Conservation (phyloP, 495 filamentous ascomycete species). For the Penicillium tannophilum region DNA sequence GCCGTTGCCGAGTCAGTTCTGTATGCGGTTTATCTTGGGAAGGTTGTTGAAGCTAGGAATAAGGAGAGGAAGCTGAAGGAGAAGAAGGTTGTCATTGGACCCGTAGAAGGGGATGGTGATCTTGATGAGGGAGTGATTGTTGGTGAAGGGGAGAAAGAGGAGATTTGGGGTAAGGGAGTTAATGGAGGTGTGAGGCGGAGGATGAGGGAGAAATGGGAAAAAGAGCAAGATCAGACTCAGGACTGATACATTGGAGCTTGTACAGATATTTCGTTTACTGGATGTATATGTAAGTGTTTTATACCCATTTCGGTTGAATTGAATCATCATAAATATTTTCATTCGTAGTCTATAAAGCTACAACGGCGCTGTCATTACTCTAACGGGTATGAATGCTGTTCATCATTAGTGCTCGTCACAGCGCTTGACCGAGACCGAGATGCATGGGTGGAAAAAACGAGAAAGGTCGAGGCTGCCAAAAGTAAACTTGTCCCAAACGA, state of each 20-base stretch:
- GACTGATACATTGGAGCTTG: background rate
- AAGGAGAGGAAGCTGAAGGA: slow-evolving; percentile 67
- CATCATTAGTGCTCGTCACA: slow-evolving; percentile 35
- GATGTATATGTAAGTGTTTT: slow-evolving; percentile 1
- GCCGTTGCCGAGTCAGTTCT: slow-evolving; percentile 86
- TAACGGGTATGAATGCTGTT: slow-evolving; percentile 37
- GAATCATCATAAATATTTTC: slow-evolving; percentile 14
- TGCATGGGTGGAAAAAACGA: slow-evolving; percentile 8
- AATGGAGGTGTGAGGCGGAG: slow-evolving; percentile 51
- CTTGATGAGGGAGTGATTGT: background rate
- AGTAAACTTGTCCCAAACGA: slow-evolving; percentile 19
- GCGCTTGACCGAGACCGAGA: slow-evolving; percentile 18
- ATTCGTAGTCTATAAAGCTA: slow-evolving; percentile 29
- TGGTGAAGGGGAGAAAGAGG: slow-evolving; percentile 35
- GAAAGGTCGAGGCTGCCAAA: slow-evolving; percentile 15
- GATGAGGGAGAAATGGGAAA: slow-evolving; percentile 48
- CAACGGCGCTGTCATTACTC: slow-evolving; percentile 31
- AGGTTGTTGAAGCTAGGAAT: slow-evolving; percentile 70
- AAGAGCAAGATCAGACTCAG: slow-evolving; percentile 22
- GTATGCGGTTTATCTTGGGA: slow-evolving; percentile 82
- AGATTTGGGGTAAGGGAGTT: slow-evolving; percentile 49
- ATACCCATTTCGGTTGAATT: slow-evolving; percentile 17
- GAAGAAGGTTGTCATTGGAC: slow-evolving; percentile 69
- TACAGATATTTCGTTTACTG: background rate
- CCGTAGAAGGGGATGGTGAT: slow-evolving; percentile 28